Percentiles rank a stretch among this genome's conserved stretches.
phyloP scores from a whole-genome alignment of 805 yeast species.

The Zygosaccharomyces kombuchaensis region DNA sequence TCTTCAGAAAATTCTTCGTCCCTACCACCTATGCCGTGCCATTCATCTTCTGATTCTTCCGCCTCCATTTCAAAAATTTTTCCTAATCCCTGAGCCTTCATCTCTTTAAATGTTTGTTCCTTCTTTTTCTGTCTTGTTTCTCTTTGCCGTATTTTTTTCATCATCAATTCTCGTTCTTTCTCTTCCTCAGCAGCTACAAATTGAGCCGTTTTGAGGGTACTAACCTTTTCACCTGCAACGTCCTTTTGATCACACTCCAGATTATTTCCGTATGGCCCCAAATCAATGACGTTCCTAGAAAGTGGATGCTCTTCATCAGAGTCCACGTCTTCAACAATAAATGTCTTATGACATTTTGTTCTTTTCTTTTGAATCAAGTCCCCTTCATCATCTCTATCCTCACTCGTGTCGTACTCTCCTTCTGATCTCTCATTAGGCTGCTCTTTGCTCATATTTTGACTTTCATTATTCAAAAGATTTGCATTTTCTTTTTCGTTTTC shows the following conservation, averaged over 20 bases:
- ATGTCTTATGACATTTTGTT: slow-evolving; percentile 4
- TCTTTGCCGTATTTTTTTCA: background rate
- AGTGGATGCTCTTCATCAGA: slow-evolving; percentile 2
- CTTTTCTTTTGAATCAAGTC: background rate
- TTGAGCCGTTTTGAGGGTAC: background rate
- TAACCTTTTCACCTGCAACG: background rate
- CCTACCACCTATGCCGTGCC: slow-evolving; percentile 74
- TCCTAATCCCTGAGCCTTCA: slow-evolving; percentile 55
- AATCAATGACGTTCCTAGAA: slow-evolving; percentile 20
- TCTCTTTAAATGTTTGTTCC: slow-evolving; percentile 34
- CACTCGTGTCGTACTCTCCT: slow-evolving; percentile 27
- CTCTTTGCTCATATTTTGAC: background rate
- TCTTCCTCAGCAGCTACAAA: background rate
- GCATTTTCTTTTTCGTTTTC: background rate
- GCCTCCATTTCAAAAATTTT: slow-evolving; percentile 76
- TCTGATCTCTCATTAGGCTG: slow-evolving; percentile 22
- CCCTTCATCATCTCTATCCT: slow-evolving; percentile 3
- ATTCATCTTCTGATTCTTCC: slow-evolving; percentile 85
- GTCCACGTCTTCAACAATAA: slow-evolving; percentile 1
- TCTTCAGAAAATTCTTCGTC: slow-evolving; percentile 51
- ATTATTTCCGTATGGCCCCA: slow-evolving; percentile 32
- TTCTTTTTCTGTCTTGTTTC: slow-evolving; percentile 18
- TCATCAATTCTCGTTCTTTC: background rate
- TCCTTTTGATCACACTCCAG: slow-evolving; percentile 4
- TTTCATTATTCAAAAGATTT: slow-evolving; percentile 3